Base-by-base conservation (phyloP, 139 green algal species). In the Chlorella sp. region DNA sequence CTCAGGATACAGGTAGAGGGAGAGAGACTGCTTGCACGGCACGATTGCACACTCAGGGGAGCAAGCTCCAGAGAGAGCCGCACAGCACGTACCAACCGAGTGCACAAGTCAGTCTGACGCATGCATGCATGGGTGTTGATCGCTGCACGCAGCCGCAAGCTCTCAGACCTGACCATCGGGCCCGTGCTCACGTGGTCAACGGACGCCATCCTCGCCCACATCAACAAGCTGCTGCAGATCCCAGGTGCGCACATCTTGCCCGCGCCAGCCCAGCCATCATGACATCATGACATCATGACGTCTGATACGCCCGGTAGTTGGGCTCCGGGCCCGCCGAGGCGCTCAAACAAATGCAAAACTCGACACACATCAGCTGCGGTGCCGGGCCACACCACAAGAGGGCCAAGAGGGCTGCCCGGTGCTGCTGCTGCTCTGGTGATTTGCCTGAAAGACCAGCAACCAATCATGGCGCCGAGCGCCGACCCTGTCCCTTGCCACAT, bases 101-200 rank as follows among this genome's bases (percentile, higher is more conserved):
- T 59, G 49, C 49, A 59, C 14, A 59, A 59, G 27, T 32, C 59
- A 64, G 22, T 5, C 3, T 2, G 4, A 35, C 27, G 3, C 17
- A 4, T 67, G 61, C 61, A 36, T 67, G 61, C 23, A 33, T 55
- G 64, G 31, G 3, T 51, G 32, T 29, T 31, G 2, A 29, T 27
- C 32, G n/a, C n/a, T n/a, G n/a, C n/a, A n/a, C 50, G 66, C 2
- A 69, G 35, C 23, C 87, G 94, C 49, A 87, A 83, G 55, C 78
- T 98, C 67, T 50, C 84, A 0, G 86, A 99, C 80, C 84, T 97
- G n/a, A 96, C 89, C 24, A 75, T 98, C 3, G 95, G 91, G 0
- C 95, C 95, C 6, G 92, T 99, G 72, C 85, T 99, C 30, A 91
- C 85, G 5, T 93, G 90, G 86, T 97, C 87, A 23, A 99, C 91